Base-by-base conservation (phyloP, 805 yeast species). In the Priceomyces castillae region DNA sequence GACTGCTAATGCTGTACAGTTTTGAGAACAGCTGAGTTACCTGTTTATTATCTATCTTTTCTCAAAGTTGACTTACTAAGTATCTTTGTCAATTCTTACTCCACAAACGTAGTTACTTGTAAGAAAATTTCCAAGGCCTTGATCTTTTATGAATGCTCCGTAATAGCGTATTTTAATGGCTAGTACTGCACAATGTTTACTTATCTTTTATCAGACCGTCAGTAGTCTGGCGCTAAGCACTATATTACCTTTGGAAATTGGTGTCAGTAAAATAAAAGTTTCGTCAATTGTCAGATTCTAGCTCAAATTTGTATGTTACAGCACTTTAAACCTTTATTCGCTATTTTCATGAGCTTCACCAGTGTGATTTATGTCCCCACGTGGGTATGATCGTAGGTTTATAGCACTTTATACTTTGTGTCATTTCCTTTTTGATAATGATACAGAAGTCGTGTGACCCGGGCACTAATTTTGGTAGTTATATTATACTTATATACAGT, bases 361-460 rank as follows among this genome's bases (percentile, higher is more conserved):
- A 10, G 31, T 28, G 15, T 28, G 31, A 23, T 6, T 12, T 11
- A 28, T 18, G 25, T 20, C 15, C 37, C 37, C 37, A 34, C 37
- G 37, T 34, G 37, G 37, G 37, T 19, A 19, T 4, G 9, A 22
- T 7, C 6, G 15, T 9, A 11, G 15, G n/a, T 12, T 34, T 18
- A 18, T 11, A 7, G 12, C 15, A 34, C 15, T 19, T 34, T 22
- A 34, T 17, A 3, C n/a, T 34, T 34, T 34, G 37, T 34, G 37
- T 15, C 37, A 34, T 15, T 34, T 34, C 14, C 26, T 9, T 19
- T 19, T 15, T 20, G 37, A 34, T 34, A 34, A 34, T 34, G 25
- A 18, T 34, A 28, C 15, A n/a, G 15, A n/a, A 11, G 31, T 28
- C 31, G 31, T 28, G 31, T n/a, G 31, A 28, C 31, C 31, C 15